Evolutionary conservation across 257 asterid species (phyloP), one percentile per base, ranked within the genome.

Genomic region (Perilla frutescens): DNA sequence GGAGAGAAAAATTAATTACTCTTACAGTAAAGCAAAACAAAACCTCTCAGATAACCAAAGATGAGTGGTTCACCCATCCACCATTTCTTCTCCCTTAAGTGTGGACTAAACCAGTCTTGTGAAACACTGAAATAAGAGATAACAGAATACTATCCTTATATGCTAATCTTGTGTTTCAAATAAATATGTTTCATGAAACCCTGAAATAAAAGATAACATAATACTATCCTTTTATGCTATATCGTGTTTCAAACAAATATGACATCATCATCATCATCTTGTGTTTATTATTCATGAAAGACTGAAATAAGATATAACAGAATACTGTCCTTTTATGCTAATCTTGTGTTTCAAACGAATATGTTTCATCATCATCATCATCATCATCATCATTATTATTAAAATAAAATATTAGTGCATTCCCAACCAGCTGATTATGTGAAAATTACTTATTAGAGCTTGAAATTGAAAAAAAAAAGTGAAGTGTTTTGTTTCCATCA

Each of bases 291-390:
- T 20, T 20, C 26, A 20, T 43, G 58, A 44, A 12, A 70, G 13
- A 70, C 32, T 45, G 37, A 49, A 47, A 39, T 36, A 34, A 31
- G 5, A 32, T 11, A 12, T 48, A 48, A 60, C 10, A 0, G 12
- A 48, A 60, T 14, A 60, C 11, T 7, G 50, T 11, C 55, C 29
- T 58, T 47, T 36, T 9, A 45, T 9, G 54, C 10, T 32, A 48
- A 29, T 15, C 54, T 72, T 72, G 76, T 62, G 65, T 11, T 49
- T 62, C 31, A 37, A 49, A 48, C 39, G 15, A 29, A 71, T 32
- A 6, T 32, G 10, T 57, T 20, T 20, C 26, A 20, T 20, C 26
- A 20, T 20, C 26, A 20, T 20, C 26, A 20, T 20, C 26, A 20
- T 20, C 26, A 20, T 34, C 37, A 34, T 34, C 37, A 34, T 34